Conservation (phyloP, 2,329 filamentous ascomycete genomes). For the Claviceps digitariae region DNA sequence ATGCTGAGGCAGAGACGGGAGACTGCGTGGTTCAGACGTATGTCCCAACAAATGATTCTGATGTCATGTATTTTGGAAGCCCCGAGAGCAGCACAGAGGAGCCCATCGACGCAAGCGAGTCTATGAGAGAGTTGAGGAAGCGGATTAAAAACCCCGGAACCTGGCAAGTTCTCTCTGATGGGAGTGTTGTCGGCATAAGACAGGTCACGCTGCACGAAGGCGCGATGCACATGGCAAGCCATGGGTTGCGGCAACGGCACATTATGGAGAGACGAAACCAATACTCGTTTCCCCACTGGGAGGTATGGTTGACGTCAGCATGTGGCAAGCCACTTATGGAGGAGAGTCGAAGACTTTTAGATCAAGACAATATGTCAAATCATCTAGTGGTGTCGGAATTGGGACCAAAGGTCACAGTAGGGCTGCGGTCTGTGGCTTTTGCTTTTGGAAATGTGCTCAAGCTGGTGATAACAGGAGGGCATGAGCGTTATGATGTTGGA, state of each 20-base stretch:
- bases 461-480: slow-evolving; percentile 48
- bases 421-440: slow-evolving; percentile 52
- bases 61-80: slow-evolving; percentile 42
- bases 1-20: slow-evolving; percentile 43
- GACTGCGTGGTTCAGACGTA: slow-evolving; percentile 55
- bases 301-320: slow-evolving; percentile 39
- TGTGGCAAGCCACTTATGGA: slow-evolving; percentile 29
- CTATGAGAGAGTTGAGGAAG: slow-evolving; percentile 36
- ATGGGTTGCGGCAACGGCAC: slow-evolving; percentile 2
- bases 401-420: slow-evolving; percentile 51
- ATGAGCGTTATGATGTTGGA: slow-evolving; percentile 45
- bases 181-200: slow-evolving; percentile 50
- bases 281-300: slow-evolving; percentile 25
- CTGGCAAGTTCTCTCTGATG: slow-evolving; percentile 49
- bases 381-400: slow-evolving; percentile 51
- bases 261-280: neutral
- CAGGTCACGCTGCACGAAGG: slow-evolving; percentile 20
- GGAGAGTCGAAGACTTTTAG: slow-evolving; percentile 32
- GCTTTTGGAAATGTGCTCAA: slow-evolving; percentile 63
- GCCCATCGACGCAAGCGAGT: slow-evolving; percentile 36
- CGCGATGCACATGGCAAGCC: neutral
- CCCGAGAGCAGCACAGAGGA: slow-evolving; percentile 22
- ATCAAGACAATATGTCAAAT: slow-evolving; percentile 26
- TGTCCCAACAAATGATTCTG: slow-evolving; percentile 36
- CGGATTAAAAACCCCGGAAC: slow-evolving; percentile 47